Evolutionary conservation across 2,329 filamentous ascomycete species (phyloP), one percentile per base, ranked within the genome.

Genomic region (Pseudogymnoascus sp.): DNA sequence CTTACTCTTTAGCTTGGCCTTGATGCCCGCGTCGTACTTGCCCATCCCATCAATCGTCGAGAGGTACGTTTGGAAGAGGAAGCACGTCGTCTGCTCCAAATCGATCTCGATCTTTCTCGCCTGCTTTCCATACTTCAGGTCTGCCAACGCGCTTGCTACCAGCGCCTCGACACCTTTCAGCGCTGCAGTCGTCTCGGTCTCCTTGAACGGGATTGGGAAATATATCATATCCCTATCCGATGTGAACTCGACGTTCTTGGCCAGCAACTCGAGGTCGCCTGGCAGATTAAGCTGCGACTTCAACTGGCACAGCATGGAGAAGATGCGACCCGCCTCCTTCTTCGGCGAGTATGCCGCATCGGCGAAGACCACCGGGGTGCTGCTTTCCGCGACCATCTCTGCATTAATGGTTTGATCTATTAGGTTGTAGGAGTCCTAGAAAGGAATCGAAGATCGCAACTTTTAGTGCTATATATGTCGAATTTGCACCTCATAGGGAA

Each of bases 11-110:
- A 79, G 68, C 52, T 79, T 74, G 25, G 74, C 73, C 69, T 80
- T 81, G 45, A 80, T 78, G 42, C 77, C 73, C 3, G 77, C 75
- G 65, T 81, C 72, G 38, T 73, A 71, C 67, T 82, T 82, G 58
- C 75, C 75, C 69, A 82, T 75, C 23, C 81, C 81, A 22, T 79
- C 80, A 49, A 85, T 76, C 8, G 79, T 84, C 39, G 80, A 79
- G 45, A 85, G 72, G 64, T 85, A 85, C 1, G 83, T 80, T 9
- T 82, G 83, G 71, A 84, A 83, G 14, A 85, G 69, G 65, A 84
- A 85, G 33, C 77, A 79, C 2, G 82, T 79, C 16, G 81, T 78
- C 67, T 77, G 77, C 66, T 81, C 82, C n/a, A 83, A 69, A 66
- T 84, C 79, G 25, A 85, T 76, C 25, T 74, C 73, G 62, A 84